Evolutionary conservation across 768 basidiomycete genomes (phyloP), one percentile per base, ranked within the genome.

Genomic region (Macrolepiota fuliginosa): DNA sequence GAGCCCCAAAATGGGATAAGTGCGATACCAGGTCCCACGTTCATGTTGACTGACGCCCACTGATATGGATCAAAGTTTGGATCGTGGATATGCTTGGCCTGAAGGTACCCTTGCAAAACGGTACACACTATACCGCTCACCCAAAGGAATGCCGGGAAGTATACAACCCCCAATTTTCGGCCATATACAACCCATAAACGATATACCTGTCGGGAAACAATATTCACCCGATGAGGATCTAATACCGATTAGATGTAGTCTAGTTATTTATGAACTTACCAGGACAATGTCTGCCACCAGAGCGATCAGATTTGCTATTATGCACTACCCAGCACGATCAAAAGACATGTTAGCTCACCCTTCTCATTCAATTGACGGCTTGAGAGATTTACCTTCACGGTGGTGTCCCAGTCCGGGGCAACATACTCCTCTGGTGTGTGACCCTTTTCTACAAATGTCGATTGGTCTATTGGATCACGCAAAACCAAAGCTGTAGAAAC

Each of bases 41-140:
- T n/a, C n/a, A n/a, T n/a, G n/a, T n/a, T n/a, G n/a, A n/a, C n/a
- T 10, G 46, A 22, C 27, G 47, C 37, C 63, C 46, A 50, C 27
- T 39, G 13, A 22, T 37, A 51, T 4, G 54, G 58, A 24, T 51
- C 56, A 12, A 64, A 46, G 54, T 47, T 46, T 10, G 59, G 47
- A 22, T 46, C 22, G 2, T 47, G 32, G n/a, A 47, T 36, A 29
- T 63, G 39, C 17, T n/a, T 42, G 25, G 60, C 25, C 27, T 47
- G 58, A 12, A 51, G 54, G 37, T 42, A 63, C 35, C 39, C 35
- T 49, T 54, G 56, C 10, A 60, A 12, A 4, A 24, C 17, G 6
- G 53, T 55, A 36, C 63, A 63, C 3, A 22, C 54, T 10, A 58
- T n/a, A n/a, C n/a, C n/a, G n/a, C n/a, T n/a, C n/a, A n/a, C n/a